Evolutionary conservation across 495 filamentous ascomycete species (phyloP), one percentile per base, ranked within the genome.

Genomic region (Xylaria telfairii): DNA sequence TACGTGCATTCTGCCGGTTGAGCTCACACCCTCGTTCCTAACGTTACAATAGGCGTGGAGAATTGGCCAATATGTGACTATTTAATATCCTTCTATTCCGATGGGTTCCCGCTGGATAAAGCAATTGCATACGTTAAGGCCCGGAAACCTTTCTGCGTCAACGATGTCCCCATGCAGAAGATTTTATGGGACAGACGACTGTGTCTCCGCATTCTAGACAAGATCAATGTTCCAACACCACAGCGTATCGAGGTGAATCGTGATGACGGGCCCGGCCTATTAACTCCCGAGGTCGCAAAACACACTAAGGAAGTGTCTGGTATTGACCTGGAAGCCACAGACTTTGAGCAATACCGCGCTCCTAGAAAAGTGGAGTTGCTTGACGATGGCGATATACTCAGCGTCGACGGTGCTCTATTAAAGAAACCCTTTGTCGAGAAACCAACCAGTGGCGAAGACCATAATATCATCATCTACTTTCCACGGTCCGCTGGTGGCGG

Each of bases 381-480:
- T 26, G 95, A 98, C 71, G 90, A 95, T 75, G 92, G 92, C 9
- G 93, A 99, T 72, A 90, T 92, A 13, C 84, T 99, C 65, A 87
- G 91, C 26, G 95, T 98, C 17, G 95, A 98, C 79, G 95, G 94
- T 19, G 84, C 87, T 34, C 75, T 89, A 10, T 86, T 99, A 51
- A 91, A 85, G 70, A 99, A 99, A 74, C 96, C 96, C 0, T 99
- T 98, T 78, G 96, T 99, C 56, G 96, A 99, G 79, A 99, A 99
- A 79, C 96, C 96, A 1, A 92, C 93, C n/a, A 97, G 92, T 78
- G 96, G 96, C 19, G 96, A 99, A 81, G 95, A 99, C 78, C 96
- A 99, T 80, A 99, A 98, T 75, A 97, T 99, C 74, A 91, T 94
- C 77, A 97, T 99, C 59, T 99, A 99, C 77, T 98, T 95, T 77